These are phyloP conservation scores for Pichia scutulata DNA, from an alignment of 805 yeast genomes.

Conservation along the genomic window DNA sequence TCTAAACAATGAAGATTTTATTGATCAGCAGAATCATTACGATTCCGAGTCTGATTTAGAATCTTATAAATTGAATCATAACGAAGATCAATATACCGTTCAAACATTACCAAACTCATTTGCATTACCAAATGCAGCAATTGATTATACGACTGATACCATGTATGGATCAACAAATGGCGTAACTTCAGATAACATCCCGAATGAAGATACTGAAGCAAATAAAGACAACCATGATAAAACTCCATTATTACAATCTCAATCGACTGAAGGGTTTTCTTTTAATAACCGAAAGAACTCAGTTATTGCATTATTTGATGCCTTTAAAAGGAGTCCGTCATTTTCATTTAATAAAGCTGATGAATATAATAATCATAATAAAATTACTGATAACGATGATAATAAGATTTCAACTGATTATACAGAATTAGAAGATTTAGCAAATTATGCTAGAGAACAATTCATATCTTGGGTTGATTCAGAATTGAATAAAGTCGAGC, in stretches of 20 bases:
- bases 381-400: background rate
- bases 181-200: background rate
- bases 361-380: too few relatives aligned
- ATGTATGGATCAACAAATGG: background rate
- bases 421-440: conserved; percentile 26
- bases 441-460: conserved; percentile 34
- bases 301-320: conserved; percentile 13
- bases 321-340: conserved; percentile 7
- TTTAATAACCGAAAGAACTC: conserved; percentile 17
- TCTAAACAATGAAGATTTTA: background rate
- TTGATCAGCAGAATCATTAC: background rate
- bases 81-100: conserved; percentile 1
- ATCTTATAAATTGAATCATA: background rate
- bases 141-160: background rate
- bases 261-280: background rate
- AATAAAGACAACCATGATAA: background rate
- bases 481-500: conserved; percentile 53
- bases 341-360: background rate
- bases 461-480: conserved; percentile 63
- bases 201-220: background rate
- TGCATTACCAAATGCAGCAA: conserved; percentile 7
- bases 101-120: background rate
- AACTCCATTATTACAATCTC: conserved; percentile 1
- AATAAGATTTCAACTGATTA: background rate
- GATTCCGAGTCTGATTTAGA: background rate